A percentile compares a stretch with the other conserved stretches of the same genome.
These are phyloP conservation scores for Angomonas desouzai DNA, from an alignment of 208 protist species.

Conservation along the genomic window DNA sequence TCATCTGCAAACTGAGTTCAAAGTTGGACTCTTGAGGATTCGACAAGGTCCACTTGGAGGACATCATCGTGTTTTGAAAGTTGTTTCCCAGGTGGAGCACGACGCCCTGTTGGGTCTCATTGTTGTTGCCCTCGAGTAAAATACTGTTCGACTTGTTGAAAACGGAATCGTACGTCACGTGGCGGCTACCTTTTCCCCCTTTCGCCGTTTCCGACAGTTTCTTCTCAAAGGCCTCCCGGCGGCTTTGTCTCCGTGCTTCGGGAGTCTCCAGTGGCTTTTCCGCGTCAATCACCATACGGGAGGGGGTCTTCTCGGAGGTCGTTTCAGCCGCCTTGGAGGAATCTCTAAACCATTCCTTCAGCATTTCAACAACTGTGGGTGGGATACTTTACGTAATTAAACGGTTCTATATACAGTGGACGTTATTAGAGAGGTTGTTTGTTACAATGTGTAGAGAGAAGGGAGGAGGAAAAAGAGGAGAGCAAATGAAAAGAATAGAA, in stretches of 20 bases:
- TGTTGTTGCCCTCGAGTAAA: conserved; percentile 61
- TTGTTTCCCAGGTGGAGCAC: conserved; percentile 67
- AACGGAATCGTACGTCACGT: conserved; percentile 70
- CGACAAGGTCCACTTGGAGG: conserved; percentile 75
- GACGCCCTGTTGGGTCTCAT: conserved; percentile 72
- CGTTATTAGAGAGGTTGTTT: not conserved
- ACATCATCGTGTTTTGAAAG: conserved; percentile 79
- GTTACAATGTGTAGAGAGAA: no score
- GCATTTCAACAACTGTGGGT: conserved; percentile 30
- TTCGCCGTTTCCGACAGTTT: conserved; percentile 70
- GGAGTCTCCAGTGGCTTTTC: conserved; percentile 68
- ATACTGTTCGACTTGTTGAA: conserved; percentile 64
- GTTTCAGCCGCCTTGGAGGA: conserved; percentile 27
- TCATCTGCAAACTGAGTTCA: conserved; percentile 87
- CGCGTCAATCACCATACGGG: conserved; percentile 71
- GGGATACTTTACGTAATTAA: not conserved
- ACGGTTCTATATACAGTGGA: not conserved
- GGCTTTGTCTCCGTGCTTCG: conserved; percentile 24
- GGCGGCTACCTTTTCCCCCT: conserved; percentile 42
- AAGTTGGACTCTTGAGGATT: conserved; percentile 82
- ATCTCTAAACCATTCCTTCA: conserved; percentile 80
- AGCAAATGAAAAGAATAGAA: conserved; percentile 2
- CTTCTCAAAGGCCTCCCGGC: conserved; percentile 57
- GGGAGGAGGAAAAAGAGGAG: conserved; percentile 7
- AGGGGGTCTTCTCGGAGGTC: conserved; percentile 37